Conservation (phyloP, 2,329 filamentous ascomycete species). For the Pseudocercospora fuligena region DNA sequence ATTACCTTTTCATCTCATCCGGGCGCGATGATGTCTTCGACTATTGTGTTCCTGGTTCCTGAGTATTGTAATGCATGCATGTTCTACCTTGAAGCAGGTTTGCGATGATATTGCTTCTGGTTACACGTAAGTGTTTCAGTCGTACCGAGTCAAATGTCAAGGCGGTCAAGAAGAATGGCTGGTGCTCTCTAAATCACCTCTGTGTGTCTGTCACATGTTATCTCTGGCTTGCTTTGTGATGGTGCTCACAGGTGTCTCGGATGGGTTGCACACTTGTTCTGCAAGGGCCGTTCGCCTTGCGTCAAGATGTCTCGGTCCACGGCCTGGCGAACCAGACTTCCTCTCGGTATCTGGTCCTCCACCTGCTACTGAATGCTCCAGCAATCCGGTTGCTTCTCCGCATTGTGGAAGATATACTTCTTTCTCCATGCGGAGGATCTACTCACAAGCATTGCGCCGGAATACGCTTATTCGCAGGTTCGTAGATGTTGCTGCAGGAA, state of each 20-base stretch:
- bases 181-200: too few species aligned
- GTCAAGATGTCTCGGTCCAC: background rate
- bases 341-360: background rate
- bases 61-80: background rate
- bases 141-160: background rate
- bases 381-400: background rate
- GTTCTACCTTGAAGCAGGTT: background rate
- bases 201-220: too few species aligned
- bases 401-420: background rate
- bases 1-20: too few species aligned
- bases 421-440: background rate
- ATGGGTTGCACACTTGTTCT: slow-evolving; percentile 7
- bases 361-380: background rate
- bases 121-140: background rate
- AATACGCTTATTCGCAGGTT: slow-evolving; percentile 1
- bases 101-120: background rate
- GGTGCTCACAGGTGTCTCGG: slow-evolving; percentile 1
- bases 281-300: background rate
- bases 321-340: slow-evolving; percentile 4
- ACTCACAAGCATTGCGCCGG: background rate
- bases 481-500: background rate
- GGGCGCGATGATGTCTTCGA: background rate
- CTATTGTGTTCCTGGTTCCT: background rate
- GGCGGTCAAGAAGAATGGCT: background rate
- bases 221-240: background rate